Percentiles rank a stretch among this genome's conserved stretches.
Evolutionary conservation across 75 land plant genomes (phyloP).

Genomic region (Azolla pinnata): DNA sequence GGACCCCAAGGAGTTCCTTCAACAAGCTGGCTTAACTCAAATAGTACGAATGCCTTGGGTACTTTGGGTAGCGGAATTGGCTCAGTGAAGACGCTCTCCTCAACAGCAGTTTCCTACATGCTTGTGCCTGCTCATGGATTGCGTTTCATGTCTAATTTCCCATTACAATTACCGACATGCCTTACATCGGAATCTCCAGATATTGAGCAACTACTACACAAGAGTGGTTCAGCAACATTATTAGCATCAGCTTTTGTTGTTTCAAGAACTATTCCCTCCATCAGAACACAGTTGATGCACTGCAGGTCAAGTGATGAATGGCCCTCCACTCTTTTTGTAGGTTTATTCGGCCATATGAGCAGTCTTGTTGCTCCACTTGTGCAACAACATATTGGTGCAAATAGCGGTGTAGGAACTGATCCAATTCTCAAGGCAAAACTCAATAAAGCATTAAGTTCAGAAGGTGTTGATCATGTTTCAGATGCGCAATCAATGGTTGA

Average conservation of each 20-base stretch:
- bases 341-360: slow-evolving; percentile 56
- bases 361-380: not conserved
- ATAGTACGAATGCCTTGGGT: slow-evolving; percentile 14
- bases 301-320: slow-evolving; percentile 68
- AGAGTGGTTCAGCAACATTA: slow-evolving; percentile 69
- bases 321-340: slow-evolving; percentile 69
- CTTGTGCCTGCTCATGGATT: slow-evolving; percentile 74
- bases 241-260: slow-evolving; percentile 78
- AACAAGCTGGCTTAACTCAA: slow-evolving; percentile 39
- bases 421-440: not conserved
- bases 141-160: slow-evolving; percentile 44
- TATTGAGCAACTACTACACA: slow-evolving; percentile 66
- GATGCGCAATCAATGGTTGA: slow-evolving; percentile 58
- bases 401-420: not conserved
- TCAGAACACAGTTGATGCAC: slow-evolving; percentile 31
- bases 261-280: slow-evolving; percentile 58
- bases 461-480: slow-evolving; percentile 34
- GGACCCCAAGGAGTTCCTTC: not conserved
- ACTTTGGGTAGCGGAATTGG: slow-evolving; percentile 39
- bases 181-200: slow-evolving; percentile 57
- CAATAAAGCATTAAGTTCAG: slow-evolving; percentile 13
- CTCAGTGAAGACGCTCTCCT: slow-evolving; percentile 60
- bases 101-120: slow-evolving; percentile 61
- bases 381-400: not conserved
- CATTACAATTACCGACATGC: slow-evolving; percentile 56